Evolutionary conservation across 768 basidiomycete genomes (phyloP), one percentile per base, ranked within the genome.

Genomic region (Amanita molliuscula): DNA sequence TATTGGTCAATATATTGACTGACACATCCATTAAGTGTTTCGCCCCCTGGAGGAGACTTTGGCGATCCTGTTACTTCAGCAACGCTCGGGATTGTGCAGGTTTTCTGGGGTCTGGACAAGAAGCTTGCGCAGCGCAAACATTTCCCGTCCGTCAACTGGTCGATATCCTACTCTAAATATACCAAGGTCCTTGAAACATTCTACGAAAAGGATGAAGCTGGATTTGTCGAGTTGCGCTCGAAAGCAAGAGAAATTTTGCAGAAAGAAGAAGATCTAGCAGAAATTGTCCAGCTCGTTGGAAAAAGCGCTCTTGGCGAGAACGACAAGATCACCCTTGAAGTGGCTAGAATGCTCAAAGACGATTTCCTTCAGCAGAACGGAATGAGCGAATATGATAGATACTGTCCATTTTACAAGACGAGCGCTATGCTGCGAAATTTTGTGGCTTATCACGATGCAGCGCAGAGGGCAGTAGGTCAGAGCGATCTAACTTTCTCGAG

Each of bases 141-240:
- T 65, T 99, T 99, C 78, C 96, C 96, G 1, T 96, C 94, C n/a
- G 95, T 99, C 65, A 97, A 99, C 71, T 99, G 96, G 96, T 96
- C 84, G 56, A 72, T 96, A n/a, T 99, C 96, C 8, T 98, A 98
- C 67, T 98, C 96, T 52, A 99, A 99, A 67, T 98, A 99, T 68
- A 88, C 84, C 54, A 94, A 93, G 62, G 82, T 93, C 8, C 79
- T 97, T 35, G 93, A 95, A 59, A 79, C 87, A 1, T 84, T 93
- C 67, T 99, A 98, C 67, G 93, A 98, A 65, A 69, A 74, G 37
- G 84, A 83, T 45, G 84, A 90, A 59, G 88, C 92, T 3, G 95
- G 92, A n/a, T 99, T 99, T 67, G 82, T 97, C 33, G 90, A 95
- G 56, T 72, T 93, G 56, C 88, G 96, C 48, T 85, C 81, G 48